phyloP scores from a whole-genome alignment of 164 flowering plant species.

The Magnolia kwangsiensis region DNA sequence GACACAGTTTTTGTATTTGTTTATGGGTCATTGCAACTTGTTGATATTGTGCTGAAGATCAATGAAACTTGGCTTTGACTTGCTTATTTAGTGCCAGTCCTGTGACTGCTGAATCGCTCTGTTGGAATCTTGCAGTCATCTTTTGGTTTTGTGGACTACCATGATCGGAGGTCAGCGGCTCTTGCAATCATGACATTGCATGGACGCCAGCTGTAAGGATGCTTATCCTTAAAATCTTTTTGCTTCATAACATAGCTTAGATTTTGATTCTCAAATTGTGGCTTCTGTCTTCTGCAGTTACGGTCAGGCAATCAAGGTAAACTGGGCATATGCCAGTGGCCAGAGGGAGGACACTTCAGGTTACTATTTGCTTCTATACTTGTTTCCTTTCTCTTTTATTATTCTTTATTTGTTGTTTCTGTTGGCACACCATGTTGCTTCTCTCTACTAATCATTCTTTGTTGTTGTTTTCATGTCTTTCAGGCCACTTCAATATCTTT shows the following conservation, averaged over 20 bases:
- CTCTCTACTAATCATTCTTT: neutral
- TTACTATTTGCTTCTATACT: slow-evolving; percentile 10
- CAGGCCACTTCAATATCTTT: slow-evolving; percentile 83
- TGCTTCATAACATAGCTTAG: neutral
- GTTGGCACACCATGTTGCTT: neutral
- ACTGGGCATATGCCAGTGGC: slow-evolving; percentile 98
- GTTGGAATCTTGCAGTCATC: slow-evolving; percentile 68
- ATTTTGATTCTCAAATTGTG: neutral
- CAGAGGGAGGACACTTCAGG: slow-evolving; percentile 98
- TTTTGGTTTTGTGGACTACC: slow-evolving; percentile 93
- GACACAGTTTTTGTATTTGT: too few relatives aligned
- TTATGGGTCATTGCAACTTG: too few relatives aligned
- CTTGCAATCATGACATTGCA: slow-evolving; percentile 84
- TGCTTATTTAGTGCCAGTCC: neutral
- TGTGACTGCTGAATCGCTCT: neutral
- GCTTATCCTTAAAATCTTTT: neutral
- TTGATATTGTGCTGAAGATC: too few relatives aligned
- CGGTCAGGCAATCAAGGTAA: slow-evolving; percentile 98
- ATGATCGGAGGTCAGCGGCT: slow-evolving; percentile 90
- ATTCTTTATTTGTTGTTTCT: neutral
- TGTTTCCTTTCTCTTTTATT: slow-evolving; percentile 1
- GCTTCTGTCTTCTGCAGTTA: slow-evolving; percentile 44
- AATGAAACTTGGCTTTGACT: too few relatives aligned
- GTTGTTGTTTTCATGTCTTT: slow-evolving; percentile 10
- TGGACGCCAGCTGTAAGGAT: slow-evolving; percentile 89